Percentiles rank a stretch among this genome's conserved stretches.
Evolutionary conservation across 2,329 filamentous ascomycete species (phyloP).

Genomic region (Rutstroemia sydowiana): DNA sequence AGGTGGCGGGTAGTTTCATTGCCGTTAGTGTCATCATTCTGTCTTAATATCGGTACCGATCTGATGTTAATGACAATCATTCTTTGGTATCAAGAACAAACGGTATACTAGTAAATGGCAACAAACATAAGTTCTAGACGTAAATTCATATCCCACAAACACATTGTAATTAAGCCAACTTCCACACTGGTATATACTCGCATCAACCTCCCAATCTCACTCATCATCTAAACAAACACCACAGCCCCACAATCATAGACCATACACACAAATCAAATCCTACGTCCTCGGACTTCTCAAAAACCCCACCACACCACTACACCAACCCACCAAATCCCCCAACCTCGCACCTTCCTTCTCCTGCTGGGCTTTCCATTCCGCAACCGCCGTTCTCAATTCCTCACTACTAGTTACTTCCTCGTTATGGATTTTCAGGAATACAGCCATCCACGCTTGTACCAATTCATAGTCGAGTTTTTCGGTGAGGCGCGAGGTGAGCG

Average conservation of each 20-base stretch:
- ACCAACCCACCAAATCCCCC: conserved; percentile 75
- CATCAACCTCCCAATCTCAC: too few species aligned
- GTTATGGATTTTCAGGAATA: conserved; percentile 76
- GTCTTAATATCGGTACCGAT: too few species aligned
- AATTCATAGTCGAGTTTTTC: conserved; percentile 81
- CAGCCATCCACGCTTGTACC: conserved; percentile 94
- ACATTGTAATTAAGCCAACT: too few species aligned
- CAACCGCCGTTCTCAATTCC: conserved; percentile 50
- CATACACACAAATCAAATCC: background rate
- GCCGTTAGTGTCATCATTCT: too few species aligned
- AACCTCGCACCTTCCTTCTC: conserved; percentile 64
- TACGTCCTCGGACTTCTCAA: conserved; percentile 46
- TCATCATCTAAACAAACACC: background rate
- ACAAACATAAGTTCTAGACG: too few species aligned
- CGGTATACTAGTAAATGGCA: too few species aligned
- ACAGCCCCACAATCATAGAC: too few species aligned
- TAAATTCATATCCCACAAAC: too few species aligned
- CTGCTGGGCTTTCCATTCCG: conserved; percentile 65
- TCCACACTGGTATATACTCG: too few species aligned
- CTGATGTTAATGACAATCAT: too few species aligned
- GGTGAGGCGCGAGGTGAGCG: conserved; percentile 63
- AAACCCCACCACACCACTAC: conserved; percentile 77
- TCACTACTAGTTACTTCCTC: conserved; percentile 43
- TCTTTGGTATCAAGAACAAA: too few species aligned
- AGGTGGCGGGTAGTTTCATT: too few species aligned